Conservation (phyloP, 2,329 filamentous ascomycete genomes). For the Orbilia brochopaga region DNA sequence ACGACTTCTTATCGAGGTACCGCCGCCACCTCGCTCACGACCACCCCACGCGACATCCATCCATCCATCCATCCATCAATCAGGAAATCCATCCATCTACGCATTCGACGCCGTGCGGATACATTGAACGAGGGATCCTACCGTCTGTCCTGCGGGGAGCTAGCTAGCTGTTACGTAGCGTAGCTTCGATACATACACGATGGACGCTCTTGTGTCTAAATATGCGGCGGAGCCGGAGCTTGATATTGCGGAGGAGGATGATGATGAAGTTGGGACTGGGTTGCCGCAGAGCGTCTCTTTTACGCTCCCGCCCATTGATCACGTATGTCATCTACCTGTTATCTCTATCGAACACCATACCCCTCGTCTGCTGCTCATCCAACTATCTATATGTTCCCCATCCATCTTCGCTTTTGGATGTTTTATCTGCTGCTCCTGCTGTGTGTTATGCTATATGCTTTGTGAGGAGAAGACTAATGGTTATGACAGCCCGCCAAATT, state of each 20-base stretch:
- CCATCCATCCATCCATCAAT: conserved; percentile 25
- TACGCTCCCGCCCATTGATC: conserved; percentile 87
- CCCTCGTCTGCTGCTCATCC: conserved; percentile 2
- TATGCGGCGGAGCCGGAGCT: conserved; percentile 82
- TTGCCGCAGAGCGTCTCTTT: conserved; percentile 89
- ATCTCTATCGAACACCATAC: background rate
- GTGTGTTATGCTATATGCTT: conserved; percentile 22
- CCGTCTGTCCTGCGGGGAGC: background rate
- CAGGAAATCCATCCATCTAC: too few species aligned
- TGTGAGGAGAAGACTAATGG: background rate
- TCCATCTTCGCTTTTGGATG: too few species aligned
- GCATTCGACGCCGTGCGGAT: background rate
- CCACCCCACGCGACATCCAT: conserved; percentile 1
- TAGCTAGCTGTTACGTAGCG: too few species aligned
- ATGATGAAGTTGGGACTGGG: conserved; percentile 73
- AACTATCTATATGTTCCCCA: too few species aligned
- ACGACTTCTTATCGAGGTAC: conserved; percentile 6
- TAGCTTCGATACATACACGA: conserved; percentile 59
- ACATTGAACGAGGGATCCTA: conserved; percentile 10
- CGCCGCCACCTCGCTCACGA: too few species aligned
- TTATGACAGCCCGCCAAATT: conserved; percentile 82
- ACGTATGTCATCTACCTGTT: conserved; percentile 67
- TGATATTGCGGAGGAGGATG: conserved; percentile 61
- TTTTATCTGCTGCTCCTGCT: too few species aligned
- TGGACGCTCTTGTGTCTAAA: conserved; percentile 92